A percentile compares a stretch with the other conserved stretches of the same genome.
Conservation (phyloP, 768 basidiomycete genomes). For the Nevesoporus exiguus region DNA sequence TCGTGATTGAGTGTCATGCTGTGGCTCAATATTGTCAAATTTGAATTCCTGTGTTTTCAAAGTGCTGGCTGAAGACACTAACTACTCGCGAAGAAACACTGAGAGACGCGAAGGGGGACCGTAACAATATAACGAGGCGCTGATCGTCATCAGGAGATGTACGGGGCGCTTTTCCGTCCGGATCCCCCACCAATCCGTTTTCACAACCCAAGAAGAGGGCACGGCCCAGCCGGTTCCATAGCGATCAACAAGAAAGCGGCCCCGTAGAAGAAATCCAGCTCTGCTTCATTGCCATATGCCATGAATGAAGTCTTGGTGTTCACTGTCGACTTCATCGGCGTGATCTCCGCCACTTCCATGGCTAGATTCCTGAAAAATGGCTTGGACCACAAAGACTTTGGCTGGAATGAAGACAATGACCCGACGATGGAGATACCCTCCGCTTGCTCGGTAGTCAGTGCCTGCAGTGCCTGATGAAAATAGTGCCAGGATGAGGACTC, state of each 20-base stretch:
- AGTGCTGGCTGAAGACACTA: too few relatives aligned
- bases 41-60: too few relatives aligned
- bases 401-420: not conserved
- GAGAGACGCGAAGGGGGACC: too few relatives aligned
- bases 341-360: constrained; percentile 10
- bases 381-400: not conserved
- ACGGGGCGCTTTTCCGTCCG: too few relatives aligned
- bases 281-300: constrained; percentile 3
- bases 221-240: constrained; percentile 1
- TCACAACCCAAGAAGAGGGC: not conserved
- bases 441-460: not conserved
- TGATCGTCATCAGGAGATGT: too few relatives aligned
- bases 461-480: not conserved
- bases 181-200: too few relatives aligned
- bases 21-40: too few relatives aligned
- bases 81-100: too few relatives aligned
- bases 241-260: constrained; percentile 14
- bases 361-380: not conserved
- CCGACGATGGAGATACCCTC: constrained; percentile 6
- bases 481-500: accelerated
- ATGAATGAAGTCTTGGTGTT: not conserved
- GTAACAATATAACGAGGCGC: too few relatives aligned
- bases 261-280: constrained; percentile 10
- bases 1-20: too few relatives aligned
- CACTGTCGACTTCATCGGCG: constrained; percentile 10